phyloP scores from a whole-genome alignment of 2,329 filamentous ascomycete species.

The Aspergillus viridinutans region DNA sequence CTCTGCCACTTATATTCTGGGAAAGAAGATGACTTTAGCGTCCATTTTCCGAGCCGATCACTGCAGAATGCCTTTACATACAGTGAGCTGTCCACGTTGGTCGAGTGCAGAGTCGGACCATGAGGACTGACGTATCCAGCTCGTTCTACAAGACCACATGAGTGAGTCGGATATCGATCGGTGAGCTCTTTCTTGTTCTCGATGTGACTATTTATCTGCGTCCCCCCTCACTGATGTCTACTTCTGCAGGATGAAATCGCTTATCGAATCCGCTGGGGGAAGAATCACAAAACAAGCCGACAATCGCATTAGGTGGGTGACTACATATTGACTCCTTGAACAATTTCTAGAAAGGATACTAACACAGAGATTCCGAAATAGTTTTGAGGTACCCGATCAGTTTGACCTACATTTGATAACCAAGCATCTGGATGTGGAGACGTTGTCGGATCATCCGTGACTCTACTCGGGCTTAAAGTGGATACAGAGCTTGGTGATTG shows the following conservation, averaged over 20 bases:
- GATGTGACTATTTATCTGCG: not conserved
- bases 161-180: constrained; percentile 13
- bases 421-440: constrained; percentile 11
- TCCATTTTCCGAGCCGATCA: not conserved
- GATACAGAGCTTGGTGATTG: not conserved
- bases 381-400: constrained; percentile 8
- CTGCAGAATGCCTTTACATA: not conserved
- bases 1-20: not conserved
- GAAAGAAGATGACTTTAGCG: not conserved
- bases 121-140: constrained; percentile 1
- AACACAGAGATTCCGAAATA: not conserved
- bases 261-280: constrained; percentile 12
- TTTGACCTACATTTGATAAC: constrained; percentile 15
- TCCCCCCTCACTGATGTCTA: not conserved
- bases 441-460: constrained; percentile 14
- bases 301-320: constrained; percentile 9
- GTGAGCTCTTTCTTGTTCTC: constrained; percentile 1
- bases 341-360: not conserved
- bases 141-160: constrained; percentile 5
- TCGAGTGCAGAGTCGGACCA: not conserved
- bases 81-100: not conserved
- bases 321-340: not conserved
- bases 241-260: constrained; percentile 7
- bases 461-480: not conserved
- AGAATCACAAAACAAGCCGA: constrained; percentile 6